Base-by-base conservation (phyloP, 2,329 filamentous ascomycete species). In the Neurospora sp. region DNA sequence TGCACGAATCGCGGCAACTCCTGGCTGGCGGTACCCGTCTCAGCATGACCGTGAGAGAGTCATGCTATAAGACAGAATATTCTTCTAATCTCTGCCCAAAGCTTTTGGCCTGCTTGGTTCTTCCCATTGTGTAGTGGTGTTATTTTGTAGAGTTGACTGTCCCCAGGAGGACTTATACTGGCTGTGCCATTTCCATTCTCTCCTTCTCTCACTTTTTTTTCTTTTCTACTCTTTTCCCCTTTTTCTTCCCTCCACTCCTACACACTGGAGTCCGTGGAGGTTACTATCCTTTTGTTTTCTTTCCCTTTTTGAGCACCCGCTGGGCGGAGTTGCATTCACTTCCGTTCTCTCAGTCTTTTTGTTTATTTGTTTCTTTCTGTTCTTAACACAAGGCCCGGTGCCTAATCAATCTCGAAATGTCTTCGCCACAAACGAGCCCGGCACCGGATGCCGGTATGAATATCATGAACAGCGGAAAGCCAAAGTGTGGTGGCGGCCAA, bases 401-500 rank as follows among this genome's bases (percentile, higher is more conserved):
- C 28, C 28, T 62, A 33, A 33, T 62, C 15, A 1, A 62, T 62
- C n/a, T 36, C 52, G 17, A 52, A 36, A 62, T 62, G 52, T 62
- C 52, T 62, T 62, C 52, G 8, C 52, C 52, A n/a, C 52, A 71
- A 17, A 68, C 70, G 40, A 62, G 19, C 15, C 68, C 40, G 17
- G 52, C 39, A 1, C 66, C 67, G 62, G 62, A 69, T 38, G 39
- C 72, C 28, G 69, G 70, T 3, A 71, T 71, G 72, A 71, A 71
- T n/a, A 66, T 67, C 17, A 73, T 78, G 73, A 75, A 68, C 68
- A 77, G 73, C 38, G 74, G 73, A 67, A 80, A 83, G 77, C 82
- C 81, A 23, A 72, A 74, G 40, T 83, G 81, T 68, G 81, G 81
- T 23, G 76, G 80, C 68, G 79, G 77, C 19, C 71, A 76, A 70